Percentiles rank a stretch among this genome's conserved stretches.
These are phyloP conservation scores for Colletotrichum sp. DNA, from an alignment of 2,329 filamentous ascomycete species.

Conservation along the genomic window DNA sequence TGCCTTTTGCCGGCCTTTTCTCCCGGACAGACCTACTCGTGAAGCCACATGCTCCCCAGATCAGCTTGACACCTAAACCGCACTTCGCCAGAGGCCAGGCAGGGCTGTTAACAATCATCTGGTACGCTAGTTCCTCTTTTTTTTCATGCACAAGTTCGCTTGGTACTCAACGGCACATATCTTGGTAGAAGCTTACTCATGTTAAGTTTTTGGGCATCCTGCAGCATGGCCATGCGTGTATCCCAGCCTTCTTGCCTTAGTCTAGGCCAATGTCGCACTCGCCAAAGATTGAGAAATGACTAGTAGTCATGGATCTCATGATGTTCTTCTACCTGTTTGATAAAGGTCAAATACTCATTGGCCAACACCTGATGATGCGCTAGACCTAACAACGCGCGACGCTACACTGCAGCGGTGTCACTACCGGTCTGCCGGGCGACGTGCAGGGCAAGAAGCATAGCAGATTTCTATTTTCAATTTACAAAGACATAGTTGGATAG, in stretches of 20 bases:
- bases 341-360: neutral
- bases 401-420: neutral
- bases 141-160: neutral
- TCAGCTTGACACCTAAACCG: neutral
- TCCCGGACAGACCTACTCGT: constrained; percentile 25
- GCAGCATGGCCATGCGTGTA: neutral
- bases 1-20: constrained; percentile 29
- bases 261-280: neutral
- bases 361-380: neutral
- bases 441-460: neutral
- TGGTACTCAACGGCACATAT: neutral
- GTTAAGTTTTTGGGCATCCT: neutral
- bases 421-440: neutral
- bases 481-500: neutral
- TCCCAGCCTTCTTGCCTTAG: neutral
- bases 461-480: neutral
- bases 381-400: neutral
- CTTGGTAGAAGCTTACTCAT: constrained; percentile 12
- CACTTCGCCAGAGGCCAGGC: neutral
- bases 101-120: neutral
- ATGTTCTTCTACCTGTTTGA: neutral
- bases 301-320: neutral
- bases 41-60: constrained; percentile 18
- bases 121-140: constrained; percentile 3
- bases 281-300: neutral